These are phyloP conservation scores for Gypsophila paniculata DNA, from an alignment of 179 eudicot genomes.

Conservation along the genomic window DNA sequence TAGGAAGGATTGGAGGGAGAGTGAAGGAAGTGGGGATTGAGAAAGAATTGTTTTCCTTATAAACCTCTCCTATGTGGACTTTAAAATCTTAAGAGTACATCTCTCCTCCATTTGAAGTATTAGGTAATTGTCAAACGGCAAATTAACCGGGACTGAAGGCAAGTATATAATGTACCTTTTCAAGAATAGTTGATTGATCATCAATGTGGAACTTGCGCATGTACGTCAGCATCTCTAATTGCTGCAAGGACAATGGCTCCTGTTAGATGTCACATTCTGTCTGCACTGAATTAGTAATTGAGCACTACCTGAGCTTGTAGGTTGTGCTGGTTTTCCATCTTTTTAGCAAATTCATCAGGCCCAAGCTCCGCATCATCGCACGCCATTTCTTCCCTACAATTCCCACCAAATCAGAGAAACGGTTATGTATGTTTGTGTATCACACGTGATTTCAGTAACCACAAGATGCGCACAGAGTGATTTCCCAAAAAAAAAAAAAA, in stretches of 20 bases:
- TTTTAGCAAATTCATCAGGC: slow-evolving; percentile 62
- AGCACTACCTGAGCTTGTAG: slow-evolving; percentile 58
- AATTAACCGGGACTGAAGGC: not conserved
- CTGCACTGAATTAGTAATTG: not conserved
- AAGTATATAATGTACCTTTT: slow-evolving; percentile 45
- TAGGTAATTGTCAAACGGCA: not conserved
- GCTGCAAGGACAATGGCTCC: slow-evolving; percentile 43
- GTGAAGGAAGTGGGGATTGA: too few relatives aligned
- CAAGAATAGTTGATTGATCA: slow-evolving; percentile 74
- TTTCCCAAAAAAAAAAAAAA: not conserved
- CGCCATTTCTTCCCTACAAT: slow-evolving; percentile 78
- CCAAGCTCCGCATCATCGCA: slow-evolving; percentile 97
- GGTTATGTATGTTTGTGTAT: not conserved
- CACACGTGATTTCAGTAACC: not conserved
- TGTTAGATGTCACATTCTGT: slow-evolving; percentile 12
- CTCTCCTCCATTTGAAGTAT: not conserved
- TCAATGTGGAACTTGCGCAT: slow-evolving; percentile 66
- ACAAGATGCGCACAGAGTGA: not conserved
- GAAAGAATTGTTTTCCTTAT: too few relatives aligned
- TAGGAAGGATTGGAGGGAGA: too few relatives aligned
- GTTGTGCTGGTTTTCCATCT: slow-evolving; percentile 49
- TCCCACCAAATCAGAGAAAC: slow-evolving; percentile 10
- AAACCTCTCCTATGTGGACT: too few relatives aligned
- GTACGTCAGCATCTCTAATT: slow-evolving; percentile 74
- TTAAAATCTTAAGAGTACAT: not conserved